Conservation (phyloP, 2,329 filamentous ascomycete genomes). For the Aspergillus oerlinghausenensis region DNA sequence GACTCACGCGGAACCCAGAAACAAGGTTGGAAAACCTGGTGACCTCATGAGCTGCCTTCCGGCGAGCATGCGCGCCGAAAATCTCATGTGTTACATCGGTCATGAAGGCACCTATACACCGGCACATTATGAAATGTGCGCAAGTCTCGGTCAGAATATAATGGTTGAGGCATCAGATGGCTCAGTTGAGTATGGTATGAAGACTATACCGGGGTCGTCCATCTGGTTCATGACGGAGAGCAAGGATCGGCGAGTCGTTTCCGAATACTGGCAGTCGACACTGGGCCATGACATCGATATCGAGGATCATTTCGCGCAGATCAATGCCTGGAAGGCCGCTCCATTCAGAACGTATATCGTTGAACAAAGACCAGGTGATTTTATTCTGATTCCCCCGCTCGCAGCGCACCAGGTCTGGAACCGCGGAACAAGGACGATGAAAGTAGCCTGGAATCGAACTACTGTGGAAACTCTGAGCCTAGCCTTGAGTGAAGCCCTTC, state of each 20-base stretch:
- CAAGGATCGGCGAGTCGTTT: slow-evolving; percentile 82
- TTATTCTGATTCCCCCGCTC: slow-evolving; percentile 87
- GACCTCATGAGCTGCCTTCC: slow-evolving; percentile 95
- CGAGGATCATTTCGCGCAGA: slow-evolving; percentile 92
- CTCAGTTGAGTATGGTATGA: slow-evolving; percentile 63
- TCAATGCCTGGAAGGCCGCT: slow-evolving; percentile 92
- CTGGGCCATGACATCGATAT: slow-evolving; percentile 95
- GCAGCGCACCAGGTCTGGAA: slow-evolving; percentile 99
- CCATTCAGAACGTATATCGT: slow-evolving; percentile 91
- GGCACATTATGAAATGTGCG: slow-evolving; percentile 95
- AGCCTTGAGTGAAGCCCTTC: slow-evolving; percentile 80
- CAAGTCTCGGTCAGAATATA: slow-evolving; percentile 90
- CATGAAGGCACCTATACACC: slow-evolving; percentile 97
- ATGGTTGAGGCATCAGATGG: slow-evolving; percentile 85
- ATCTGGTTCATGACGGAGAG: slow-evolving; percentile 99
- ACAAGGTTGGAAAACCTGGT: slow-evolving; percentile 67
- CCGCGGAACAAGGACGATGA: slow-evolving; percentile 89
- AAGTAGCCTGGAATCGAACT: slow-evolving; percentile 95
- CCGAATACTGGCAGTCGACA: slow-evolving; percentile 89
- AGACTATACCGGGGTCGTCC: slow-evolving; percentile 73
- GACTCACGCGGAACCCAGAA: slow-evolving; percentile 43
- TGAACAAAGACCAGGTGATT: slow-evolving; percentile 84
- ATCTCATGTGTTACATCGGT: slow-evolving; percentile 97
- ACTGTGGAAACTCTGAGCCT: slow-evolving; percentile 86
- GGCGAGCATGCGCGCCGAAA: slow-evolving; percentile 82